Evolutionary conservation across 2,329 filamentous ascomycete species (phyloP).

Genomic region (Podosphaera aphanis): DNA sequence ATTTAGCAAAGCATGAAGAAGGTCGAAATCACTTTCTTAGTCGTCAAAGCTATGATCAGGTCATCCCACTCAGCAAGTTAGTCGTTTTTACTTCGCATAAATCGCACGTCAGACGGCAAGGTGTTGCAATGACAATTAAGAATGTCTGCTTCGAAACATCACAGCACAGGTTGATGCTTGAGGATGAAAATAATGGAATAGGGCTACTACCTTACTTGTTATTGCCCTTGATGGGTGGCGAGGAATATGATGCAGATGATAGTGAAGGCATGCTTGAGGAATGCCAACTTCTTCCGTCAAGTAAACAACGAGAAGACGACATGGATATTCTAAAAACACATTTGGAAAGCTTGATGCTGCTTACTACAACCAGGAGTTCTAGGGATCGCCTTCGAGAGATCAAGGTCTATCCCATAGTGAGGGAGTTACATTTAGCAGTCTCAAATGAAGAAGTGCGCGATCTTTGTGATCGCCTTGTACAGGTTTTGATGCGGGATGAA

Average conservation of each 20-base stretch:
- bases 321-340: conserved; percentile 60
- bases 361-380: conserved; percentile 56
- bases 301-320: conserved; percentile 69
- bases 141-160: conserved; percentile 70
- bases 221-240: conserved; percentile 65
- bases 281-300: conserved; percentile 66
- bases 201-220: conserved; percentile 76
- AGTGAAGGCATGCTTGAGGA: conserved; percentile 70
- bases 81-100: conserved; percentile 84
- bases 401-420: conserved; percentile 71
- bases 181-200: conserved; percentile 34
- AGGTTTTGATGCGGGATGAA: conserved; percentile 25
- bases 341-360: conserved; percentile 62
- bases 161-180: conserved; percentile 47
- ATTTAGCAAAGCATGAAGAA: conserved; percentile 61
- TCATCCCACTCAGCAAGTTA: conserved; percentile 80
- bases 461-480: conserved; percentile 70
- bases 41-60: conserved; percentile 50
- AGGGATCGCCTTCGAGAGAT: conserved; percentile 51
- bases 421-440: conserved; percentile 62
- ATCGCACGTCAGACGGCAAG: conserved; percentile 61
- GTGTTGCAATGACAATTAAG: conserved; percentile 92
- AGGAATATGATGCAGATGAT: conserved; percentile 76
- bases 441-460: conserved; percentile 62
- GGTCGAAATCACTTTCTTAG: conserved; percentile 53